phyloP scores from a whole-genome alignment of 2,329 filamentous ascomycete genomes.

The Periglandula ipomoeae region DNA sequence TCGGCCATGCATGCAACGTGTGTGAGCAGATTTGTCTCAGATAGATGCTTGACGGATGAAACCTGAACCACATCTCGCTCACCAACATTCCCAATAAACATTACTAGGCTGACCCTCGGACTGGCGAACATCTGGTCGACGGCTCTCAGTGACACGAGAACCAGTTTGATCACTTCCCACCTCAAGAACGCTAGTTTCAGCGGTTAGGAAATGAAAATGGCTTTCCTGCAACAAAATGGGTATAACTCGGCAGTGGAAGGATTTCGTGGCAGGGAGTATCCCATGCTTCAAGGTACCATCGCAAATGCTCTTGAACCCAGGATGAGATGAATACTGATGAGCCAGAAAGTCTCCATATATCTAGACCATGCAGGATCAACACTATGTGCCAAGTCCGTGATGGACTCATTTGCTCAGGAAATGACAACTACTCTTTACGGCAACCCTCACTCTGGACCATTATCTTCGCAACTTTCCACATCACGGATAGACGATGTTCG shows the following conservation, averaged over 20 bases:
- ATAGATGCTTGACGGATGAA: not conserved
- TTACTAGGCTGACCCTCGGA: not conserved
- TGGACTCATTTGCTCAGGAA: slow-evolving; percentile 71
- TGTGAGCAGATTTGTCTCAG: not conserved
- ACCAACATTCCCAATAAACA: not conserved
- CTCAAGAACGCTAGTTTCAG: not conserved
- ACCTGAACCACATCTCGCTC: not conserved
- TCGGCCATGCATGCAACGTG: not conserved
- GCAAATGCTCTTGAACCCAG: not conserved
- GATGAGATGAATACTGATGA: not conserved
- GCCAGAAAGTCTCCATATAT: slow-evolving; percentile 57
- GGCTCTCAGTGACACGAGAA: not conserved
- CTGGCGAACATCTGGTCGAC: not conserved
- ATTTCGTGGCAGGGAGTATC: slow-evolving; percentile 53
- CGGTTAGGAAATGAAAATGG: not conserved
- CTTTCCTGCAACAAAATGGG: not conserved
- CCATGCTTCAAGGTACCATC: slow-evolving; percentile 55
- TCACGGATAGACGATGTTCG: slow-evolving; percentile 68
- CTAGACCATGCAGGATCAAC: slow-evolving; percentile 97
- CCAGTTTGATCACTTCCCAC: no score
- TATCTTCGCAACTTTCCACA: slow-evolving; percentile 69
- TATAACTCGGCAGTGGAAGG: slow-evolving; percentile 53
- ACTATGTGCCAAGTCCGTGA: slow-evolving; percentile 66
- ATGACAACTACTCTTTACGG: slow-evolving; percentile 74
- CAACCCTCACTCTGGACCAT: slow-evolving; percentile 84